Evolutionary conservation across 1,284 basidiomycete genomes (phyloP).

Genomic region (Ustilago lituana): DNA sequence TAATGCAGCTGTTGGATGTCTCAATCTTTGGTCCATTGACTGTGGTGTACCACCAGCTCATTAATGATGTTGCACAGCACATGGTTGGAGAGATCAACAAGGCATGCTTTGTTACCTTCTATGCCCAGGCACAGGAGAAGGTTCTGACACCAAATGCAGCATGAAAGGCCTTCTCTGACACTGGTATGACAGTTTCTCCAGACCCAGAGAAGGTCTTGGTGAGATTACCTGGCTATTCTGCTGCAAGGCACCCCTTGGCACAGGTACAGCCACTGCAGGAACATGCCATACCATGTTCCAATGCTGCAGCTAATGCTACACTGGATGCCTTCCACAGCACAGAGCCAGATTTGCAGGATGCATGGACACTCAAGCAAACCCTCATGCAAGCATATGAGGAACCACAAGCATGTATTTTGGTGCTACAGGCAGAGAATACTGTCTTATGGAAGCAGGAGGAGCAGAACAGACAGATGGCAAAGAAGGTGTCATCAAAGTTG

Average conservation of each 20-base stretch:
- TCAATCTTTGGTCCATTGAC: constrained; percentile 3
- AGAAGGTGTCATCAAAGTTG: background rate
- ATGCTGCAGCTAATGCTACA: background rate
- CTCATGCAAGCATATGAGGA: constrained; percentile 1
- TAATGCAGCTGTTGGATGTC: constrained; percentile 1
- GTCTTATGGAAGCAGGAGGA: constrained; percentile 1
- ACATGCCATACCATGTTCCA: background rate
- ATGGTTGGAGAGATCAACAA: no score
- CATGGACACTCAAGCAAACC: background rate
- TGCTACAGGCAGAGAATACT: background rate
- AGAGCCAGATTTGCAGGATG: background rate
- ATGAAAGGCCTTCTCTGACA: constrained; percentile 12
- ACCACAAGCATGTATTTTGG: background rate
- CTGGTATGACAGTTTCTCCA: background rate
- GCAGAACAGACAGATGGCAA: background rate
- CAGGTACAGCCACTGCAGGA: background rate
- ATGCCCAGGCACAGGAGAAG: constrained; percentile 11
- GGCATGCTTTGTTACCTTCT: no score
- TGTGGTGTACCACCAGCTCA: background rate
- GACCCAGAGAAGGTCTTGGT: no score
- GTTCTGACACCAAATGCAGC: background rate
- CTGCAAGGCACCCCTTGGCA: background rate
- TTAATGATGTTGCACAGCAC: background rate
- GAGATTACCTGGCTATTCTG: background rate
- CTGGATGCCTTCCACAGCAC: constrained; percentile 1